Evolutionary conservation across 2,329 filamentous ascomycete genomes (phyloP).

Genomic region (Leptographium galeiforme): DNA sequence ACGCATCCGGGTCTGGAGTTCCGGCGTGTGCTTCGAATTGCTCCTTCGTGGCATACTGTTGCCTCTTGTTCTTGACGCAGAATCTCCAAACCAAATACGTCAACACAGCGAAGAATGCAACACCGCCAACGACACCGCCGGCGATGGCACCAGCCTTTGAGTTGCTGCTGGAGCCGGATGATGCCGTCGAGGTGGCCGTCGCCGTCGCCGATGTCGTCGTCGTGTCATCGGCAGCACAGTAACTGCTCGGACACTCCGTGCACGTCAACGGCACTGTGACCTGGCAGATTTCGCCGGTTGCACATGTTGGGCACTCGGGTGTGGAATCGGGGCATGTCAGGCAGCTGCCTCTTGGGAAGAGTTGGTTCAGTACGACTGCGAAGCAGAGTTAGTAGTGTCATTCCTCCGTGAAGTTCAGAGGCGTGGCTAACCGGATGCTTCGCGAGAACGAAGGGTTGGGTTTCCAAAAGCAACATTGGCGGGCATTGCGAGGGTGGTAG

Average conservation of each 20-base stretch:
- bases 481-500: no score
- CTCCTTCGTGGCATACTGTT: conserved; percentile 31
- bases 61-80: conserved; percentile 67
- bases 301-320: conserved; percentile 33
- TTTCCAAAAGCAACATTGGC: neutral
- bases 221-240: conserved; percentile 24
- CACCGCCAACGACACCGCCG: conserved; percentile 77
- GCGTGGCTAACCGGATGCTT: neutral
- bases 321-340: conserved; percentile 29
- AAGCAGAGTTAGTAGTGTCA: neutral
- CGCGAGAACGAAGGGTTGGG: neutral
- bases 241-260: conserved; percentile 30
- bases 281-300: conserved; percentile 27
- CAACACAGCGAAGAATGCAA: conserved; percentile 59
- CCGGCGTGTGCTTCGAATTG: conserved; percentile 41
- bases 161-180: conserved; percentile 6
- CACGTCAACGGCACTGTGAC: conserved; percentile 32
- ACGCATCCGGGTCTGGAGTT: conserved; percentile 33
- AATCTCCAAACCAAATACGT: conserved; percentile 80
- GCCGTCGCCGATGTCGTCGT: conserved; percentile 10
- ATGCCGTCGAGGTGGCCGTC: conserved; percentile 10
- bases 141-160: conserved; percentile 76
- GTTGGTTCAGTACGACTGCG: conserved; percentile 14
- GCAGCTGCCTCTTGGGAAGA: conserved; percentile 30
- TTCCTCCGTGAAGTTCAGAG: neutral